phyloP scores from a whole-genome alignment of 2,329 filamentous ascomycete genomes.

The Colletotrichum kahawae region DNA sequence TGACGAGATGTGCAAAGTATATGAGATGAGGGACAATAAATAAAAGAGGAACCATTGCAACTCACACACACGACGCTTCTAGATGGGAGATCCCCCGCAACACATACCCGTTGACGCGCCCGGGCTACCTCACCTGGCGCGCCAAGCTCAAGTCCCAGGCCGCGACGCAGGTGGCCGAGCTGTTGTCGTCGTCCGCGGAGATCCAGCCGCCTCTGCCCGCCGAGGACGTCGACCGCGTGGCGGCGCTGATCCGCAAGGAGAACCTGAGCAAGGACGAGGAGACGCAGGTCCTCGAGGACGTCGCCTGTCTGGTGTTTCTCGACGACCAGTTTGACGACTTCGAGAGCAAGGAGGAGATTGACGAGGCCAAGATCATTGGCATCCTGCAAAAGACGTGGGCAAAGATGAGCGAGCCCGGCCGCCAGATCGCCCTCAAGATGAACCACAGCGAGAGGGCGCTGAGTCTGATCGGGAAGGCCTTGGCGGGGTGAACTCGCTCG shows the following conservation, averaged over 20 bases:
- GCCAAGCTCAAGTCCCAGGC: slow-evolving; percentile 74
- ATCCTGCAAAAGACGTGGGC: slow-evolving; percentile 78
- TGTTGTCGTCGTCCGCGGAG: slow-evolving; percentile 45
- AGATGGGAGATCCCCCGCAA: slow-evolving; percentile 81
- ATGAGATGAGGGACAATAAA: background rate
- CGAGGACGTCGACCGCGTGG: slow-evolving; percentile 66
- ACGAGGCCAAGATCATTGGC: slow-evolving; percentile 77
- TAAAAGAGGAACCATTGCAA: background rate
- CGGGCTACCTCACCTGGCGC: slow-evolving; percentile 83
- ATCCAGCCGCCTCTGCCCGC: slow-evolving; percentile 42
- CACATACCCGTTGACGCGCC: slow-evolving; percentile 74
- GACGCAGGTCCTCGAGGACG: slow-evolving; percentile 81
- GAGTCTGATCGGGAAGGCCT: slow-evolving; percentile 66
- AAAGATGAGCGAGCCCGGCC: slow-evolving; percentile 72
- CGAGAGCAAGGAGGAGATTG: slow-evolving; percentile 66
- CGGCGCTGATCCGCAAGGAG: slow-evolving; percentile 79
- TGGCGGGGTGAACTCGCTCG: slow-evolving; percentile 34
- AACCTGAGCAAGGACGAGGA: slow-evolving; percentile 65
- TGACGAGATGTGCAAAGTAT: background rate
- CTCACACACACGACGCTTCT: background rate
- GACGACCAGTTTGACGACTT: slow-evolving; percentile 88
- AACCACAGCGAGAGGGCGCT: slow-evolving; percentile 67
- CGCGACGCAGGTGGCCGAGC: slow-evolving; percentile 57
- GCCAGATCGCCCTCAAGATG: slow-evolving; percentile 69
- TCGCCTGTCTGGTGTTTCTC: slow-evolving; percentile 85